These are phyloP conservation scores for Blastobotrys chiropterorum DNA, from an alignment of 805 yeast genomes.

Conservation along the genomic window DNA sequence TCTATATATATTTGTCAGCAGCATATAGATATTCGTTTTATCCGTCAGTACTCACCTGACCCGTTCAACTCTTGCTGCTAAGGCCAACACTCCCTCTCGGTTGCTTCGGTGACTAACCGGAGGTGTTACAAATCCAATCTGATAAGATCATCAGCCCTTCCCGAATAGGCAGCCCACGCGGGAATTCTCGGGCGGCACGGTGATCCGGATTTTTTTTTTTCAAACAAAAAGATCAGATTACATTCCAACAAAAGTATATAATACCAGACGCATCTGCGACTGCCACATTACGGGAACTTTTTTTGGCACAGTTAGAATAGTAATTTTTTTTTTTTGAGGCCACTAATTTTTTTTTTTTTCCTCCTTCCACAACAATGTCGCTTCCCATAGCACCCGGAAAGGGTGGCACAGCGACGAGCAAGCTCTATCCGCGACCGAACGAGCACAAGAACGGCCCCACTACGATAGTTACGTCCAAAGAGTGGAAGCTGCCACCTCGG, in stretches of 20 bases:
- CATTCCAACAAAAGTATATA: neutral
- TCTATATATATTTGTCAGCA: no score
- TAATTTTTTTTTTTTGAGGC: no score
- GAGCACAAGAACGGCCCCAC: neutral
- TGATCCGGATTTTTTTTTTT: neutral
- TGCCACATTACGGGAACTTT: no score
- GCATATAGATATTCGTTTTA: no score
- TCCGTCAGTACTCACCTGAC: neutral
- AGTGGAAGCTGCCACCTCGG: conserved; percentile 71
- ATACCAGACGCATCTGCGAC: neutral
- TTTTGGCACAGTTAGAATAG: no score
- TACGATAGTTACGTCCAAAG: conserved; percentile 43
- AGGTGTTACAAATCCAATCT: neutral
- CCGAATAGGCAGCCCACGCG: neutral
- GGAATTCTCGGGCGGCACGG: neutral
- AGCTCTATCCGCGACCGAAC: neutral
- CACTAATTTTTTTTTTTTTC: neutral
- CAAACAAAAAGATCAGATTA: neutral
- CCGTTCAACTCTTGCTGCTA: neutral
- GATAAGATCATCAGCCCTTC: neutral
- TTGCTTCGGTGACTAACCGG: neutral
- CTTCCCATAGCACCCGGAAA: neutral
- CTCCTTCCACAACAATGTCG: neutral
- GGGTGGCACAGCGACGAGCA: neutral
- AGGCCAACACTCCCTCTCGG: no score